Conservation (phyloP, 2,329 filamentous ascomycete genomes). For the Penicillium griseofulvum region DNA sequence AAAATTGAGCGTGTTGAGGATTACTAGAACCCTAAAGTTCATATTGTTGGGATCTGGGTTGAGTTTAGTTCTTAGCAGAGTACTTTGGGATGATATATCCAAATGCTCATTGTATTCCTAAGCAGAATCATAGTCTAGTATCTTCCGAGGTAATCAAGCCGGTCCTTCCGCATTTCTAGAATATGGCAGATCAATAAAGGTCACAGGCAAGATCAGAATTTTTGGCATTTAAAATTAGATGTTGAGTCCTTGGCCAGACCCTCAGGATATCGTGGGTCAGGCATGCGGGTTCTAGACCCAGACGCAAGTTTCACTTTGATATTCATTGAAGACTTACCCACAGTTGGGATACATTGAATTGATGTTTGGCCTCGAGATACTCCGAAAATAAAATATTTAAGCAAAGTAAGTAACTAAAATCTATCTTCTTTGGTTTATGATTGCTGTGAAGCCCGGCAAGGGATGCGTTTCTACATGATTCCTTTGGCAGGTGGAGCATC, state of each 20-base stretch:
- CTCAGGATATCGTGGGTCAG: not conserved
- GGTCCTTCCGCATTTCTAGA: not conserved
- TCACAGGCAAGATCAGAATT: constrained; percentile 1
- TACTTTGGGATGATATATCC: not conserved
- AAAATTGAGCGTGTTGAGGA: not conserved
- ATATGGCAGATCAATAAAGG: not conserved
- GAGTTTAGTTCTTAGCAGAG: not conserved
- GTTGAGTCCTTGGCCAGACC: not conserved
- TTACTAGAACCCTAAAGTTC: not conserved
- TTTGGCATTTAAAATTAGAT: constrained; percentile 6
- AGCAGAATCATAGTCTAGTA: not conserved
- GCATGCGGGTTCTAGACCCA: constrained; percentile 4
- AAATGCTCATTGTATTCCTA: not conserved
- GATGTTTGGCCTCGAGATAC: not conserved
- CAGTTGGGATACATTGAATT: not conserved
- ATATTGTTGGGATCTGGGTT: not conserved
- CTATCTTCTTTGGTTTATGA: not conserved
- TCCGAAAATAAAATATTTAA: not conserved
- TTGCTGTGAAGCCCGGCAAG: constrained; percentile 3
- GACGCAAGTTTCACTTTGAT: constrained; percentile 6
- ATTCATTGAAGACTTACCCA: not conserved
- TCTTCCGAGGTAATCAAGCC: not conserved
- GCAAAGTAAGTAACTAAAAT: not conserved
- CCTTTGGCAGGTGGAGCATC: constrained; percentile 14
- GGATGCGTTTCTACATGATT: constrained; percentile 5